Conservation (phyloP, 1,139 yeast genomes). For the Suhomyces bribrorum region DNA sequence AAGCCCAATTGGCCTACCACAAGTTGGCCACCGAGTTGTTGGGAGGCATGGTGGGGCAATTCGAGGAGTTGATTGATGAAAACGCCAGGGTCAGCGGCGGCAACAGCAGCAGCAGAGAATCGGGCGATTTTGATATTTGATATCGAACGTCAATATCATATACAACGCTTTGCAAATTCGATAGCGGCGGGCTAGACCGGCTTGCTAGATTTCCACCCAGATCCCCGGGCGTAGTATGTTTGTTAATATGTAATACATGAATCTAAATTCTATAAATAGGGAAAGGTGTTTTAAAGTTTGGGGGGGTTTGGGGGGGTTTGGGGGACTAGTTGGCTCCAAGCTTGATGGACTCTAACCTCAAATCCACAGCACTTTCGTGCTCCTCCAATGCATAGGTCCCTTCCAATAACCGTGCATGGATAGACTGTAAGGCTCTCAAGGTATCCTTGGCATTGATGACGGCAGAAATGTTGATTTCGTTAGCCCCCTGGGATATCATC, state of each 20-base stretch:
- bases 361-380: slow-evolving; percentile 35
- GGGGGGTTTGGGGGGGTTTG: no score
- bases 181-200: no score
- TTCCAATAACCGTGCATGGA: slow-evolving; percentile 77
- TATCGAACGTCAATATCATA: not conserved
- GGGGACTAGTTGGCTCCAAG: slow-evolving; percentile 7
- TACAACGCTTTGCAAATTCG: no score
- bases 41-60: slow-evolving; percentile 63
- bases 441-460: slow-evolving; percentile 86
- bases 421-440: slow-evolving; percentile 78
- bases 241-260: slow-evolving; percentile 1
- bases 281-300: not conserved
- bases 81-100: slow-evolving; percentile 23
- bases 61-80: slow-evolving; percentile 62
- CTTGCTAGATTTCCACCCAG: no score
- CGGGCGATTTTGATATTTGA: slow-evolving; percentile 50
- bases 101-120: slow-evolving; percentile 31
- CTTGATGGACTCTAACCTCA: slow-evolving; percentile 36
- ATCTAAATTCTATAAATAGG: not conserved
- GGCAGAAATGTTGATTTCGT: slow-evolving; percentile 94
- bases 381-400: slow-evolving; percentile 34
- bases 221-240: not conserved
- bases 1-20: slow-evolving; percentile 83
- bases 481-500: slow-evolving; percentile 98
- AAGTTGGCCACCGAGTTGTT: slow-evolving; percentile 73